Conservation (phyloP, 1,139 yeast genomes). For the Pichia sp. region DNA sequence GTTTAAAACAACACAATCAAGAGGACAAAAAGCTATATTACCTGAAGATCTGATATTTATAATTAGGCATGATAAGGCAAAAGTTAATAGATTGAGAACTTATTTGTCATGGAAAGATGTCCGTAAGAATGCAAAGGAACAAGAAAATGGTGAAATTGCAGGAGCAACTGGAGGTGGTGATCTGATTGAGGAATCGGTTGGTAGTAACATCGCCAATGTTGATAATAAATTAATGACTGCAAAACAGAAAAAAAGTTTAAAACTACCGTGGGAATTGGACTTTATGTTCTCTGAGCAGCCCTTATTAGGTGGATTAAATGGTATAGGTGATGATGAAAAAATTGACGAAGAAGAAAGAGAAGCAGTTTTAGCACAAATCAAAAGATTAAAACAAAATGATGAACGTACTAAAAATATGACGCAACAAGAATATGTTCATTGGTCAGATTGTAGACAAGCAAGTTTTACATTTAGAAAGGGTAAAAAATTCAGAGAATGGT, state of each 20-base stretch:
- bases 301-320: slow-evolving; percentile 56
- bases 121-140: slow-evolving; percentile 93
- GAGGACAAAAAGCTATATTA: slow-evolving; percentile 81
- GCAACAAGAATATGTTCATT: slow-evolving; percentile 92
- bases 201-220: slow-evolving; percentile 36
- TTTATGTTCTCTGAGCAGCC: slow-evolving; percentile 93
- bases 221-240: slow-evolving; percentile 56
- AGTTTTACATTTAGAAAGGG: slow-evolving; percentile 91
- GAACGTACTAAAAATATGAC: slow-evolving; percentile 93
- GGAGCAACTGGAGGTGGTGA: slow-evolving; percentile 48
- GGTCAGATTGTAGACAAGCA: slow-evolving; percentile 98
- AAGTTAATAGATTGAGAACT: slow-evolving; percentile 83
- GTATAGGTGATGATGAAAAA: slow-evolving; percentile 44
- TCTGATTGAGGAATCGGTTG: slow-evolving; percentile 45
- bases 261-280: slow-evolving; percentile 93
- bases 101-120: slow-evolving; percentile 97
- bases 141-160: slow-evolving; percentile 69
- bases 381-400: slow-evolving; percentile 86
- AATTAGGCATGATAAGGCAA: slow-evolving; percentile 90
- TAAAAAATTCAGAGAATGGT: slow-evolving; percentile 94
- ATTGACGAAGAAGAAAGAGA: slow-evolving; percentile 86
- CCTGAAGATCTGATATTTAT: slow-evolving; percentile 92
- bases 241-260: slow-evolving; percentile 68
- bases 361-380: slow-evolving; percentile 81
- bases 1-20: slow-evolving; percentile 63